phyloP scores from a whole-genome alignment of 2,329 filamentous ascomycete species.

The Ascocoryne sarcoides region DNA sequence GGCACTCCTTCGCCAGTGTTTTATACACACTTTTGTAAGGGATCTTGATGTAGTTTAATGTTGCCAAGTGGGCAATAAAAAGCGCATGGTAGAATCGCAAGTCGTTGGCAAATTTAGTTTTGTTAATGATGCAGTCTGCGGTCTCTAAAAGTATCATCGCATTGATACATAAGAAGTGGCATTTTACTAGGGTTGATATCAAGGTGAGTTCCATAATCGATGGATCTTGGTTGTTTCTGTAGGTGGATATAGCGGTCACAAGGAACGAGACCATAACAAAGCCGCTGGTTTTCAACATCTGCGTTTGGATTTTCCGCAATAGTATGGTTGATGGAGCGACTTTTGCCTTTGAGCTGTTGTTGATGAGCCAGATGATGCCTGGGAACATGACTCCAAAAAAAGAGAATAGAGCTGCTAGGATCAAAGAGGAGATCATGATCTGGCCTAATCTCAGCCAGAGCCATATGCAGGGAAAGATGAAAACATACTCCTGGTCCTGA shows the following conservation, averaged over 20 bases:
- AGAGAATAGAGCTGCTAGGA: not conserved
- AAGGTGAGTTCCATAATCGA: not conserved
- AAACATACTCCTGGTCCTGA: not conserved
- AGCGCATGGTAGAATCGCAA: not conserved
- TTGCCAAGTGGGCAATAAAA: not conserved
- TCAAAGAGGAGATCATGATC: conserved; percentile 1
- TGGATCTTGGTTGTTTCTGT: not conserved
- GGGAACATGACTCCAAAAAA: not conserved
- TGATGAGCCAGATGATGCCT: conserved; percentile 1
- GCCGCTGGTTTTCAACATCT: not conserved
- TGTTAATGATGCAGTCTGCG: not conserved
- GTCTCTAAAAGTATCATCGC: not conserved
- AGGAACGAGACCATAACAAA: conserved; percentile 1
- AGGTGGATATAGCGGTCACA: not conserved
- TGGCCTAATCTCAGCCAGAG: not conserved
- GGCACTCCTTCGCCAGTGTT: conserved; percentile 1
- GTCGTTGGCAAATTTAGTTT: not conserved
- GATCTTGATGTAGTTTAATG: not conserved
- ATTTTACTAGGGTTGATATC: not conserved
- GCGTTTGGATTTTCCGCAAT: not conserved
- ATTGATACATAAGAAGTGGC: not conserved
- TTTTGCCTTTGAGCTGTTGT: not conserved
- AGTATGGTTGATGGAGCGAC: not conserved
- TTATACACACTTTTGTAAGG: not conserved
- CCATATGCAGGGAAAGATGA: not conserved